Conservation (phyloP, 163 green algal species). For the Chloromonas sp. region DNA sequence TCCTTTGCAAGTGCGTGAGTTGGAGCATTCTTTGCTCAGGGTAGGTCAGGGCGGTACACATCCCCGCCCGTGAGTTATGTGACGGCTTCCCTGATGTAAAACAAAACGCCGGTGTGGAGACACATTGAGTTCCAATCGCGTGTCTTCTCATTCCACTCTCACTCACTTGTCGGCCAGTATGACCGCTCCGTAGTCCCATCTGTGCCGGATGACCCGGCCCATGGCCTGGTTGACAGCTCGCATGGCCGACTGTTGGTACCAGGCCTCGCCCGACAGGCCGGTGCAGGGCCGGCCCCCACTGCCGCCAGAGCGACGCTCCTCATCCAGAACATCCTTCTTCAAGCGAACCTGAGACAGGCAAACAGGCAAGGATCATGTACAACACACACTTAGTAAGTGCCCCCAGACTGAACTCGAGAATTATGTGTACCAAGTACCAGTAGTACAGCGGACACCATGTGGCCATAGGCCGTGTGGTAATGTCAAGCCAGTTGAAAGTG, state of each 20-base stretch:
- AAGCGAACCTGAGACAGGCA: slow-evolving; percentile 21
- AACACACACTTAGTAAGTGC: neutral
- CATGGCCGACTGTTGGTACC: slow-evolving; percentile 65
- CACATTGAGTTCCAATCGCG: no score
- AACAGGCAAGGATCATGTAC: neutral
- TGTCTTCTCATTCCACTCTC: neutral
- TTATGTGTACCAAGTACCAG: no score
- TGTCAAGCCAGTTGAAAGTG: no score
- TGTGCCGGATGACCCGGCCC: slow-evolving; percentile 83
- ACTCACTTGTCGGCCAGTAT: slow-evolving; percentile 70
- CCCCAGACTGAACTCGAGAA: no score
- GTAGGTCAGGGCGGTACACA: no score
- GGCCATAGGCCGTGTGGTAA: no score
- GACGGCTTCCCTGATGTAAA: no score
- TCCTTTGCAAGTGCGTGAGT: no score
- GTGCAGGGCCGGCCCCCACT: neutral
- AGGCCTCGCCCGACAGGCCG: slow-evolving; percentile 67
- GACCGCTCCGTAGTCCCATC: slow-evolving; percentile 83
- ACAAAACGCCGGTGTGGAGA: no score
- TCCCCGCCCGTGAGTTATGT: no score
- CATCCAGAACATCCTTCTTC: slow-evolving; percentile 52
- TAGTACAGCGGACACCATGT: no score
- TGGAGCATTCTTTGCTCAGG: no score
- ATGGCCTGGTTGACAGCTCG: slow-evolving; percentile 87
- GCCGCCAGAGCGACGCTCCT: slow-evolving; percentile 26